Conservation (phyloP, 2,329 filamentous ascomycete genomes). For the Annulohypoxylon truncatum region DNA sequence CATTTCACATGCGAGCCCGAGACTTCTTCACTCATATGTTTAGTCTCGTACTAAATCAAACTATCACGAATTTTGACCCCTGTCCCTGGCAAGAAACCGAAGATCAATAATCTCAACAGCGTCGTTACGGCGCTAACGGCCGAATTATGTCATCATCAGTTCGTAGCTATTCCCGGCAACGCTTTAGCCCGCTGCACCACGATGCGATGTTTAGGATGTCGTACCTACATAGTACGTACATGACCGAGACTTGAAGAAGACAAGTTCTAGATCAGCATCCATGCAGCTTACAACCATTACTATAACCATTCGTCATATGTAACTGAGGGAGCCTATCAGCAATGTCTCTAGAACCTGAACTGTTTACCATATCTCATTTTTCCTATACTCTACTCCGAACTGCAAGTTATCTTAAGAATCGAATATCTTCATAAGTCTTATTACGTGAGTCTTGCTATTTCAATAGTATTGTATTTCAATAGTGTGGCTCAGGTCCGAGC, state of each 20-base stretch:
- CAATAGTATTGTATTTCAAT: too few relatives aligned
- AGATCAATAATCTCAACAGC: neutral
- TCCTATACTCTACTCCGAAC: too few relatives aligned
- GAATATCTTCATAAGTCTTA: neutral
- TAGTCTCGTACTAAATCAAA: neutral
- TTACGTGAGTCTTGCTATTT: too few relatives aligned
- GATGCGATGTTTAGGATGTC: too few relatives aligned
- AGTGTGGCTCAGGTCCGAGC: too few relatives aligned
- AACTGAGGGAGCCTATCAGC: neutral
- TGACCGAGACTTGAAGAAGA: slow-evolving; percentile 6
- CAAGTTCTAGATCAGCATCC: slow-evolving; percentile 8
- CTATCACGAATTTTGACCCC: neutral
- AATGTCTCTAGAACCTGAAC: too few relatives aligned
- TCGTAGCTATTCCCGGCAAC: neutral
- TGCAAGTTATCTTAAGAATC: neutral
- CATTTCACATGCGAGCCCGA: neutral
- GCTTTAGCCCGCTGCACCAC: slow-evolving; percentile 1
- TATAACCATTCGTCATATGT: neutral
- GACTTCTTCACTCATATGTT: neutral
- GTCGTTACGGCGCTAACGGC: slow-evolving; percentile 1
- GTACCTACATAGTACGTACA: slow-evolving; percentile 25
- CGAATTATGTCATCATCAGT: slow-evolving; percentile 17
- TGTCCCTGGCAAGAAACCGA: neutral
- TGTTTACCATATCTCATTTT: neutral
- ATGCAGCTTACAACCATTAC: neutral